Conservation (phyloP, 768 basidiomycete species). For the Lactarius hengduanensis region DNA sequence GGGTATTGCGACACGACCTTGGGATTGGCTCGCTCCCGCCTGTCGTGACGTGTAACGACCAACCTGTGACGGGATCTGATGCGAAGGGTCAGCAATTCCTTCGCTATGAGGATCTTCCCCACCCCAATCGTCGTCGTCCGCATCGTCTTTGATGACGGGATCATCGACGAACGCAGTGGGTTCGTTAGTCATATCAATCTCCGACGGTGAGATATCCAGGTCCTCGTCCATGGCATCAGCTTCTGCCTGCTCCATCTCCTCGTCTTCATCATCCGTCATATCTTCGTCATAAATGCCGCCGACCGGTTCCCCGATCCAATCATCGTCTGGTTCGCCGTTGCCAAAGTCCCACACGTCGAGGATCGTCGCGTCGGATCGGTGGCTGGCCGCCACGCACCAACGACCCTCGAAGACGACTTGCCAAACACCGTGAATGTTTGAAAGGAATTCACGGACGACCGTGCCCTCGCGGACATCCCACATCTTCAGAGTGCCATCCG, state of each 20-base stretch:
- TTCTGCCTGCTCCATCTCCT: conserved; percentile 54
- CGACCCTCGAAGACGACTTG: conserved; percentile 94
- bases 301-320: conserved; percentile 78
- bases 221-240: conserved; percentile 77
- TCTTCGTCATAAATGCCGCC: conserved; percentile 72
- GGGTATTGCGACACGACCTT: conserved; percentile 11
- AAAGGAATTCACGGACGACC: conserved; percentile 83
- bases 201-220: conserved; percentile 36
- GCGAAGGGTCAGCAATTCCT: neutral
- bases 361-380: conserved; percentile 71
- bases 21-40: conserved; percentile 18
- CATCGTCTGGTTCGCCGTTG: conserved; percentile 60
- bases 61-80: conserved; percentile 1
- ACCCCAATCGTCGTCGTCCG: conserved; percentile 19
- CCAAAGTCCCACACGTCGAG: conserved; percentile 93
- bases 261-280: conserved; percentile 53
- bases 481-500: conserved; percentile 96
- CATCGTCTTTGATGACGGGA: conserved; percentile 26
- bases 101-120: conserved; percentile 15
- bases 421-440: conserved; percentile 94
- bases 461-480: conserved; percentile 92
- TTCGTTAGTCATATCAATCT: conserved; percentile 32
- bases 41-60: conserved; percentile 14
- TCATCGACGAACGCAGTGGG: conserved; percentile 30
- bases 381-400: conserved; percentile 93